Base-by-base conservation (phyloP, 768 basidiomycete species). In the Lentinula sp. region DNA sequence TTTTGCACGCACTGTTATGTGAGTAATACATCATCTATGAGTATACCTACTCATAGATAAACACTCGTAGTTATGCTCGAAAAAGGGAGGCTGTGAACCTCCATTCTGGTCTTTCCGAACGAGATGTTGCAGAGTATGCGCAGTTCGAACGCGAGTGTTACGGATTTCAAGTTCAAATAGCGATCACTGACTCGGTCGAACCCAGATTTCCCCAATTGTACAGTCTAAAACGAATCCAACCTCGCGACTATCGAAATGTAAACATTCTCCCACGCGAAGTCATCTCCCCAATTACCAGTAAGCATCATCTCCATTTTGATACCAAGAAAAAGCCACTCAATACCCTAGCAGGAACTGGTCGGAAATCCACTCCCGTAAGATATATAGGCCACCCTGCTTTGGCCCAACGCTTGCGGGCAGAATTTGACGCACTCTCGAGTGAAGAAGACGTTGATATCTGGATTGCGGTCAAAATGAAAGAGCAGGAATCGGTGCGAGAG, bases 1-100 rank as follows among this genome's bases (percentile, higher is more conserved):
- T 85, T 82, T 61, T 79, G 78, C 59, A 77, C 76, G 2, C 75
- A 79, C 65, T 86, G 85, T 60, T 77, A 83, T 70, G 84, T 82
- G 64, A 64, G 74, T 64, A 23, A 32, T 10, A 6, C 13, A 6
- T 18, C 18, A 55, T 39, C 2, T 37, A 36, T 42, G 52, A 33
- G n/a, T 36, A 37, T 45, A 56, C 4, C 12, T 41, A n/a, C 7
- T 36, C 64, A 67, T 65, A 66, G 45, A 28, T 28, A 28, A 28
- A 28, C 15, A 45, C 23, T 23, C 42, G 51, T 12, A 75, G 73
- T 68, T 73, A 64, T 75, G 73, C 35, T 60, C 66, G 42, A 62
- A 70, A 1, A 72, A 73, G 3, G 64, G 72, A 39, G 71, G 65
- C 23, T 71, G 73, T 48, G 70, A 68, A 10, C 48, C 74, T 18